A percentile compares a stretch with the other conserved stretches of the same genome.
phyloP scores from a whole-genome alignment of 179 eudicot genomes.

The Silene coronaria region DNA sequence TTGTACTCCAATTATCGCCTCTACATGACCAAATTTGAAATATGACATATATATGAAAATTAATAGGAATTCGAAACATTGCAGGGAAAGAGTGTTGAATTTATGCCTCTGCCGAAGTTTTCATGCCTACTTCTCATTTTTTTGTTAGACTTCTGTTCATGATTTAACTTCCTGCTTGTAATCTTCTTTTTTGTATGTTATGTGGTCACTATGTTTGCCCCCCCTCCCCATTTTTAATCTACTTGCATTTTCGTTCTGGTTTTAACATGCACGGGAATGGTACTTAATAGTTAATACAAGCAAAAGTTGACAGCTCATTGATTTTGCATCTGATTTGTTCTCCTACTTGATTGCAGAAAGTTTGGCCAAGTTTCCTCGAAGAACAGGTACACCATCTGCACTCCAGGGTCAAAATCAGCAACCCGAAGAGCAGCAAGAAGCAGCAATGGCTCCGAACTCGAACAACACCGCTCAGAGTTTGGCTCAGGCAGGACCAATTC shows the following conservation, averaged over 20 bases:
- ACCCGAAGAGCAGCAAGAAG: conserved; percentile 40
- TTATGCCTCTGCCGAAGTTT: not conserved
- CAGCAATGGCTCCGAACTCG: conserved; percentile 35
- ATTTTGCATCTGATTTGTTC: not conserved
- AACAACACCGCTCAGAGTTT: conserved; percentile 51
- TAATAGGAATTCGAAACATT: not conserved
- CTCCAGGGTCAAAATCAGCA: conserved; percentile 49
- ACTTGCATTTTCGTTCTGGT: too few species aligned
- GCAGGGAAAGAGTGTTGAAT: not conserved
- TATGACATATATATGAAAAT: not conserved
- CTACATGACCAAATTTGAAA: not conserved
- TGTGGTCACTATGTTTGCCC: too few species aligned
- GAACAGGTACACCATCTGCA: conserved; percentile 45
- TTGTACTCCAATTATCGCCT: not conserved
- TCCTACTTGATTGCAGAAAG: conserved; percentile 50
- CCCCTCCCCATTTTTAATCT: too few species aligned
- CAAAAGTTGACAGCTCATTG: not conserved
- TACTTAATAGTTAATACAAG: not conserved
- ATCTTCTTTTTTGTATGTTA: too few species aligned
- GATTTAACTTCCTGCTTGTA: too few species aligned
- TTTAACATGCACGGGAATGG: too few species aligned
- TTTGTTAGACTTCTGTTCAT: not conserved
- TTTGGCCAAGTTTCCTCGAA: conserved; percentile 78
- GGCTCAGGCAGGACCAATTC: conserved; percentile 38
- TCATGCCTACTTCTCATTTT: not conserved